A percentile compares a stretch with the other conserved stretches of the same genome.
Evolutionary conservation across 179 eudicot genomes (phyloP).

Genomic region (Silene vulgaris): DNA sequence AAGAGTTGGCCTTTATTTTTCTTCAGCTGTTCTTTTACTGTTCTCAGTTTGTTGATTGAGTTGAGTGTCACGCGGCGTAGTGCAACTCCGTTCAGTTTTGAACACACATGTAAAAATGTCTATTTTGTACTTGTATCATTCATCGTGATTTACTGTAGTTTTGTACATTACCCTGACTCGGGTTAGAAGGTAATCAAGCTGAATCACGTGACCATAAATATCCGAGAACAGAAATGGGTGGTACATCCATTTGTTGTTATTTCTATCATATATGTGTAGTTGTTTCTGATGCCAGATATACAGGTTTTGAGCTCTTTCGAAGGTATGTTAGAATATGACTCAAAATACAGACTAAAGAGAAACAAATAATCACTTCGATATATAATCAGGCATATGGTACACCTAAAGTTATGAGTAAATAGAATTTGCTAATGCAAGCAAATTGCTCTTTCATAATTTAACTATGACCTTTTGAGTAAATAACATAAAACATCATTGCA

Average conservation of each 20-base stretch:
- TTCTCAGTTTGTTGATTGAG: neutral
- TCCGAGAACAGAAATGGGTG: neutral
- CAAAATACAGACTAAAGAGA: no score
- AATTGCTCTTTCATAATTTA: no score
- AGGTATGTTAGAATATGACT: neutral
- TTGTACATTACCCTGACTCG: neutral
- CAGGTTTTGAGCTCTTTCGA: neutral
- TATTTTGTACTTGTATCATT: neutral
- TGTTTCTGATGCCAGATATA: neutral
- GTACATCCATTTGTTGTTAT: neutral
- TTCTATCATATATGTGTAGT: neutral
- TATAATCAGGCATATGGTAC: no score
- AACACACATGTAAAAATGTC: neutral
- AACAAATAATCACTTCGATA: no score
- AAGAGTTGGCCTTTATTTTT: neutral
- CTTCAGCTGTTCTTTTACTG: slow-evolving; percentile 1
- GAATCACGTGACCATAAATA: neutral
- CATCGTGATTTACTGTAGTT: neutral
- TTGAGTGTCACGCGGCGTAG: neutral
- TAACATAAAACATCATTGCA: neutral
- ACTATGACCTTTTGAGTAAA: no score
- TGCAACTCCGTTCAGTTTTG: neutral
- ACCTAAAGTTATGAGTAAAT: no score
- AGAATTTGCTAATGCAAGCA: no score
- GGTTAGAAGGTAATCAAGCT: neutral